Evolutionary conservation across 805 yeast genomes (phyloP).

Genomic region (Candida khao-thaluensis): DNA sequence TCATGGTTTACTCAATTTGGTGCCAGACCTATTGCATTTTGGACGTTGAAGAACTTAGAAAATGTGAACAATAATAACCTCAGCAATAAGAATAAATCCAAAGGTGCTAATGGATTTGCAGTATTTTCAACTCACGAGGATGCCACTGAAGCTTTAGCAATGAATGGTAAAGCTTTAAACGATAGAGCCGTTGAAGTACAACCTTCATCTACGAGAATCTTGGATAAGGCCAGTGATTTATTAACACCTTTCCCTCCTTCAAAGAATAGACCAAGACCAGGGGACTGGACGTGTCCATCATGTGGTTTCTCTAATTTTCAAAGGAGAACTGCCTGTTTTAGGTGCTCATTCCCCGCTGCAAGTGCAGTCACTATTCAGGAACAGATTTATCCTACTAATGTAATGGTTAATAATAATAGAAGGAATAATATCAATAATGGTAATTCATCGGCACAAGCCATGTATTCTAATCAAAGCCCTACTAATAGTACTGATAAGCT

Average conservation of each 20-base stretch:
- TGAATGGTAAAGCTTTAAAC: conserved; percentile 75
- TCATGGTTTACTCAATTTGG: conserved; percentile 89
- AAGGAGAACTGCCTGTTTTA: conserved; percentile 88
- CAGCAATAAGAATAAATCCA: conserved; percentile 25
- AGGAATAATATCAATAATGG: conserved; percentile 12
- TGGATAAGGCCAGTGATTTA: conserved; percentile 80
- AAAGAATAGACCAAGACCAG: conserved; percentile 87
- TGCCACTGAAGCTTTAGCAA: conserved; percentile 70
- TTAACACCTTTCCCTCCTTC: conserved; percentile 83
- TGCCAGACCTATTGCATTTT: conserved; percentile 81
- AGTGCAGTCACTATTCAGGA: conserved; percentile 70
- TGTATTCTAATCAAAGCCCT: conserved; percentile 9
- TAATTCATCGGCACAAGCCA: not conserved
- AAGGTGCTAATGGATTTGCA: conserved; percentile 70
- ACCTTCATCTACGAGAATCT: conserved; percentile 75
- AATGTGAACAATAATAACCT: conserved; percentile 37
- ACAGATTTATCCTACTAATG: conserved; percentile 39
- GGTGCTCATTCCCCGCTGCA: conserved; percentile 86
- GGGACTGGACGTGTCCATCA: conserved; percentile 97
- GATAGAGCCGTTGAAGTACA: conserved; percentile 81
- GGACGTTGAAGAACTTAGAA: conserved; percentile 77
- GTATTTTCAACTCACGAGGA: conserved; percentile 83
- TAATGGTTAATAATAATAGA: conserved; percentile 8
- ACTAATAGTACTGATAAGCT: conserved; percentile 16
- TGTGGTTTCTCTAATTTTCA: conserved; percentile 96